Evolutionary conservation across 2,329 filamentous ascomycete genomes (phyloP), one percentile per base, ranked within the genome.

Genomic region (Geosmithia putterillii): DNA sequence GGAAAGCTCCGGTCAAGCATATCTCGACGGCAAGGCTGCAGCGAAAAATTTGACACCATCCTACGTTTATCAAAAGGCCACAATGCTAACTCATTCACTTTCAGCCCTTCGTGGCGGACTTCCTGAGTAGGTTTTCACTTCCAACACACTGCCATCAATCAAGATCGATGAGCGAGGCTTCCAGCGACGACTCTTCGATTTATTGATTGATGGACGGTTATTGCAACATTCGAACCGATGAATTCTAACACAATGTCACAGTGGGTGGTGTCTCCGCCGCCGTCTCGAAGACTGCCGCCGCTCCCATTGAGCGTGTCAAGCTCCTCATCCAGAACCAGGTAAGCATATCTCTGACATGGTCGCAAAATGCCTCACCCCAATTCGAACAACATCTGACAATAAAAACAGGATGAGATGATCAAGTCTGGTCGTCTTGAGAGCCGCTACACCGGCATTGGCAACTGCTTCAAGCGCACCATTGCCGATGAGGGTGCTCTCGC

Each of bases 301-400:
- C 92, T 74, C 92, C 92, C 74, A 98, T 98, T 62, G 92, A 98
- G 89, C 92, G 92, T 88, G 84, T 98, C 76, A 98, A 98, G 89
- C 92, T 98, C 67, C 86, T 98, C 66, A 94, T 98, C 77, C 92
- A 98, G 81, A 98, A 98, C 79, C 92, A 98, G 85, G 89, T 95
- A 81, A 57, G 87, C 76, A 12, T 18, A 9, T n/a, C 2, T 28
- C 25, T 28, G 10, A 20, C 3, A 44, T 17, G 38, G 15, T 22
- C 20, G 22, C 9, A 18, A 41, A 12, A 21, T 28, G 20, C 36
- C 41, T 34, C n/a, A 40, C 40, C 21, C 5, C 3, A n/a, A 6
- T 20, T 28, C 17, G 35, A 42, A 25, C 25, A 19, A 42, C 59
- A 70, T 52, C 37, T 40, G 17, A 71, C 58, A 44, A 35, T 22